Evolutionary conservation across 2,329 filamentous ascomycete species (phyloP).

Genomic region (Colletotrichum spaethianum): DNA sequence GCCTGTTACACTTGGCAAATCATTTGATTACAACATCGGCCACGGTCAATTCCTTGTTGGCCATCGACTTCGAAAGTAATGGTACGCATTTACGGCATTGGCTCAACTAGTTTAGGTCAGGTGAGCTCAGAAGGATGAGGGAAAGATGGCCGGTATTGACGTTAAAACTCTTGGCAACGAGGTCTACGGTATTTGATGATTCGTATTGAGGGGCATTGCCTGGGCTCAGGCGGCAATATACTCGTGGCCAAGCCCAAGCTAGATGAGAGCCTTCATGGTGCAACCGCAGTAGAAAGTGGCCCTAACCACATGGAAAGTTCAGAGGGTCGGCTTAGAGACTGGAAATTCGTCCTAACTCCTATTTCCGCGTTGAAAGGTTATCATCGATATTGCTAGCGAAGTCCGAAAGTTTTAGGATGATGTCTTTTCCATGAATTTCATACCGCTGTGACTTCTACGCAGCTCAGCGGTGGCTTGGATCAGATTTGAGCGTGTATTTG

Average conservation of each 20-base stretch:
- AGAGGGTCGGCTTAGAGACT: neutral
- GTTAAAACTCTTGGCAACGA: neutral
- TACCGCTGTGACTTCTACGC: too few relatives aligned
- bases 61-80: neutral
- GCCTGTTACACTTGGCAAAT: too few relatives aligned
- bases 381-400: neutral
- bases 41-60: neutral
- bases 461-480: neutral
- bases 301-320: neutral
- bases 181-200: neutral
- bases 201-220: neutral
- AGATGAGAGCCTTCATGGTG: neutral
- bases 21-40: neutral
- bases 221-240: neutral
- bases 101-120: neutral
- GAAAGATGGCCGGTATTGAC: neutral
- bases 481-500: neutral
- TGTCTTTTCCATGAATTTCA: too few relatives aligned
- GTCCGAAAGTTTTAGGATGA: too few relatives aligned
- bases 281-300: neutral
- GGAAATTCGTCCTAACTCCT: neutral
- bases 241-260: neutral
- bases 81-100: neutral
- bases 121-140: neutral
- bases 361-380: neutral